Evolutionary conservation across 148 eudicot species (phyloP), one percentile per base, ranked within the genome.

Genomic region (Camellia sinensis): DNA sequence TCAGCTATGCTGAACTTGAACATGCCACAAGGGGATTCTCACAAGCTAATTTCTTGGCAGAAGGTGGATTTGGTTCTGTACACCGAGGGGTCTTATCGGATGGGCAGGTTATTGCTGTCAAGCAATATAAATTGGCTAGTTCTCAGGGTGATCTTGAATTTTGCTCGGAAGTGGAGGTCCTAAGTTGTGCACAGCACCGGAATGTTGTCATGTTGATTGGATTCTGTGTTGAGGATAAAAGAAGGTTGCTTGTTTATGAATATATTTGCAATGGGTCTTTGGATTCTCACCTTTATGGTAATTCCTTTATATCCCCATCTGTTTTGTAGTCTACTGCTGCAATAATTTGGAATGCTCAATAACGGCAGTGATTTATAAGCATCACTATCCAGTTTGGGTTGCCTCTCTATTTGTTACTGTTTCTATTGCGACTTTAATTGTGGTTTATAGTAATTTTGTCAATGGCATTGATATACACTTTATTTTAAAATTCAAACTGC

Each of bases 161-260:
- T 79, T 92, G 92, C 83, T 86, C 98, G 15, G 98, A 94, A 86
- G 98, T 94, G 69, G 96, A 92, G 87, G 93, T 88, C 48, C 75
- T 94, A 81, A 94, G 98, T 82, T 94, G 98, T 76, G 98, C 98
- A 22, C 98, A 94, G 84, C 98, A 94, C 73, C 96, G 98, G 65
- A 94, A 94, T 84, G 98, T 94, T 77, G 98, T 94, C 13, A 86
- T 92, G 91, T 78, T 94, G 82, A 88, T 89, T 81, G 98, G 98
- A 53, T 92, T 88, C 54, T 94, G 96, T 74, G 91, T 92, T 78
- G 98, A 94, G 77, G 93, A 87, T 21, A 77, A 85, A 52, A 87
- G 90, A 79, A 85, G 94, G 79, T 84, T 94, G 89, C 88, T 94
- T 57, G 96, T 94, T 67, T 94, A 94, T 71, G 98, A 94, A 80